Conservation (phyloP, 2,329 filamentous ascomycete species). For the Diaporthe sp. region DNA sequence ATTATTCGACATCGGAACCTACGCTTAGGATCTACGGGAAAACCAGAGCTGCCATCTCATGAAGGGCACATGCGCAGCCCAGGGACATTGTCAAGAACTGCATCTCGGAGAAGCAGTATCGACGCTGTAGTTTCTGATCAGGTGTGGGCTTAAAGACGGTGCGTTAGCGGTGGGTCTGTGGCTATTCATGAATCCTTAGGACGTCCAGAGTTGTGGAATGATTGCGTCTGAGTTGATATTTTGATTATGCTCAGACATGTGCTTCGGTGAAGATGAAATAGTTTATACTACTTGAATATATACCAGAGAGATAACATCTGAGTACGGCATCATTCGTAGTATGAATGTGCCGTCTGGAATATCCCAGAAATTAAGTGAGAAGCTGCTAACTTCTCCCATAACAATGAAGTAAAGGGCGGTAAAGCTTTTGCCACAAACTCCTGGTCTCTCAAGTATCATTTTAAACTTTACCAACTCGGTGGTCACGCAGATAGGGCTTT, state of each 20-base stretch:
- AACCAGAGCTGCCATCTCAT: background rate
- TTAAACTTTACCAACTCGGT: slow-evolving; percentile 19
- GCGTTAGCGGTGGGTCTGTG: background rate
- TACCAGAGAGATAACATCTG: background rate
- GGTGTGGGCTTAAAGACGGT: background rate
- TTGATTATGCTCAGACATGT: background rate
- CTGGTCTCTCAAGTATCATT: background rate
- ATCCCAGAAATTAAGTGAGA: background rate
- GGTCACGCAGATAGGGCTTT: background rate
- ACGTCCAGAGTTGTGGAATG: background rate
- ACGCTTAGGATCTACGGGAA: too few species aligned
- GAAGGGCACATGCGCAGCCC: background rate
- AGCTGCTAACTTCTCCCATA: background rate
- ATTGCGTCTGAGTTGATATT: background rate
- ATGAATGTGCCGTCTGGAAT: too few species aligned
- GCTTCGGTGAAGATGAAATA: background rate
- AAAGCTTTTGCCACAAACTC: background rate
- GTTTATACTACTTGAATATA: too few species aligned
- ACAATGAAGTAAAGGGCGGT: background rate
- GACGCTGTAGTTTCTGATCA: background rate
- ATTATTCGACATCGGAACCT: too few species aligned
- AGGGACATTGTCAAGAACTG: background rate
- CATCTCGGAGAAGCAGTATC: background rate
- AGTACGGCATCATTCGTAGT: background rate
- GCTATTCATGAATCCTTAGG: background rate